These are phyloP conservation scores for Pilatotrama ljubarskyi DNA, from an alignment of 768 basidiomycete species.

Conservation along the genomic window DNA sequence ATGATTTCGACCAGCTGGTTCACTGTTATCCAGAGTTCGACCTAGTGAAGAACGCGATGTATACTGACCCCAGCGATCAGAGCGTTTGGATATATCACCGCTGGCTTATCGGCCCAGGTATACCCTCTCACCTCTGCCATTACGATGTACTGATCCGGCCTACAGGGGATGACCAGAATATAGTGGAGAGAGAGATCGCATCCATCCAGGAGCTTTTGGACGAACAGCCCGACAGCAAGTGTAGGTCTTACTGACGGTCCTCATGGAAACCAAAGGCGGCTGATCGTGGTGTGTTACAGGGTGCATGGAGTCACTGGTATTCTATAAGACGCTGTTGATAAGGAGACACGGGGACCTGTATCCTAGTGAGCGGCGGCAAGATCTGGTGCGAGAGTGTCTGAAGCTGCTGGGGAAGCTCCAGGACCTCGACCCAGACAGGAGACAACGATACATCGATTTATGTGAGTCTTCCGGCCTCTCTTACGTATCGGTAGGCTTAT, in stretches of 20 bases:
- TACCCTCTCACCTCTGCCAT: conserved; percentile 17
- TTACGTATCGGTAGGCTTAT: background rate
- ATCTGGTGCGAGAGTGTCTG: conserved; percentile 46
- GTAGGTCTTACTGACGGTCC: conserved; percentile 37
- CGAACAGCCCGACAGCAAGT: conserved; percentile 92
- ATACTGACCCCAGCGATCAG: conserved; percentile 95
- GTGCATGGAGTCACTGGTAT: conserved; percentile 91
- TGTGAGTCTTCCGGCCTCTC: conserved; percentile 38
- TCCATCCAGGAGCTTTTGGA: conserved; percentile 82
- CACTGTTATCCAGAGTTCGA: conserved; percentile 75
- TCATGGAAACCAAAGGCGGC: no score
- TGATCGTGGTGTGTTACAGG: conserved; percentile 46
- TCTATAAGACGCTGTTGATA: conserved; percentile 77
- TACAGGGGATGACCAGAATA: conserved; percentile 55
- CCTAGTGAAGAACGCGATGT: conserved; percentile 89
- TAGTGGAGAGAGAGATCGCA: conserved; percentile 73
- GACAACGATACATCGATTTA: conserved; percentile 67
- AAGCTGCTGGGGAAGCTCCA: conserved; percentile 56
- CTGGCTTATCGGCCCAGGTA: conserved; percentile 89
- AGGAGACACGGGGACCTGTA: conserved; percentile 41
- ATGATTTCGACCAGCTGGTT: background rate
- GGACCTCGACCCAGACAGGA: conserved; percentile 64
- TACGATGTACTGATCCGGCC: background rate
- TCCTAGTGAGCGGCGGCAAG: conserved; percentile 31
- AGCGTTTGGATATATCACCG: conserved; percentile 98